These are phyloP conservation scores for Metarhizium humberi DNA, from an alignment of 2,329 filamentous ascomycete genomes.

Conservation along the genomic window DNA sequence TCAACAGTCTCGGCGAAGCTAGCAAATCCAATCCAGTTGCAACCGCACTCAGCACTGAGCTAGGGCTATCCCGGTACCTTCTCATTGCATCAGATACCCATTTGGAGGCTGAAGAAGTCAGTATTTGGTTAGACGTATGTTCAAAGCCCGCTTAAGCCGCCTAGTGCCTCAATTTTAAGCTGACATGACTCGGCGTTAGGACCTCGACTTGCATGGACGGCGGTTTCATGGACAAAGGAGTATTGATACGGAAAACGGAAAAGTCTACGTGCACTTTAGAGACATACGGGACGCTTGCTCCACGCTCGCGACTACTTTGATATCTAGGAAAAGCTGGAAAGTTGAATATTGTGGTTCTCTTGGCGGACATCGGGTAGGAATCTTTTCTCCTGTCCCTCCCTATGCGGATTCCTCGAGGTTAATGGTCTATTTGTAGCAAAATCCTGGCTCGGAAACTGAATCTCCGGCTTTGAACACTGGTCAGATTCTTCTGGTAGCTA, in stretches of 20 bases:
- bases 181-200: conserved; percentile 19
- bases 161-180: not conserved
- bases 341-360: conserved; percentile 14
- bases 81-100: conserved; percentile 25
- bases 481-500: conserved; percentile 20
- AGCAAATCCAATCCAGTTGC: conserved; percentile 19
- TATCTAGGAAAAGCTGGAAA: conserved; percentile 36
- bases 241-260: conserved; percentile 26
- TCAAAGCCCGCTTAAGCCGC: not conserved
- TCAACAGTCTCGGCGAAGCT: conserved; percentile 9
- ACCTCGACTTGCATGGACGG: conserved; percentile 23
- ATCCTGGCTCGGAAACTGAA: not conserved
- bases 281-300: conserved; percentile 52
- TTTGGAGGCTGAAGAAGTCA: conserved; percentile 28
- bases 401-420: not conserved
- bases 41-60: conserved; percentile 33
- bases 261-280: conserved; percentile 45
- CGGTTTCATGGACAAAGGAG: conserved; percentile 28
- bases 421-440: not conserved
- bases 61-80: conserved; percentile 36
- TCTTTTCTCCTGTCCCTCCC: not conserved
- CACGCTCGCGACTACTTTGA: conserved; percentile 35
- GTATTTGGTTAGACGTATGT: conserved; percentile 36
- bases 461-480: conserved; percentile 10
- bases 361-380: conserved; percentile 2